These are phyloP conservation scores for Allium sativum DNA, from an alignment of 106 monocot species.

Conservation along the genomic window DNA sequence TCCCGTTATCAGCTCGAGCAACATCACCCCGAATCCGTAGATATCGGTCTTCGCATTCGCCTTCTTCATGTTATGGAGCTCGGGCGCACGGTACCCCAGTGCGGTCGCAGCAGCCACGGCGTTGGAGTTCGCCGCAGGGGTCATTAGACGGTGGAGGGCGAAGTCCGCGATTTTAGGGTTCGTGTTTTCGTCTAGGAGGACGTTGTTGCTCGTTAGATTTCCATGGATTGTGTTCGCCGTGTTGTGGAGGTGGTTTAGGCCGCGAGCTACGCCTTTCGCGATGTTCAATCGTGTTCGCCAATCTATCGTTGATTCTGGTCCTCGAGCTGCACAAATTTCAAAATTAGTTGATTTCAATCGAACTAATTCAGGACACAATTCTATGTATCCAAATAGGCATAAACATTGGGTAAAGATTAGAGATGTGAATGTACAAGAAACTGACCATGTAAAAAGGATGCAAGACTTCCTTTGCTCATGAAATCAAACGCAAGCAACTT, in stretches of 20 bases:
- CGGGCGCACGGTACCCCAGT: conserved; percentile 81
- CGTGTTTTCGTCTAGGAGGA: conserved; percentile 43
- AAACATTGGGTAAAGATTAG: no score
- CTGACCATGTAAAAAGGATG: conserved; percentile 71
- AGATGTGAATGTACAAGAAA: no score
- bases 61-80: conserved; percentile 78
- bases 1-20: conserved; percentile 83
- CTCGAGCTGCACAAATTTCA: conserved; percentile 33
- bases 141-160: conserved; percentile 66
- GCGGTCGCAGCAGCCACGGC: conserved; percentile 47
- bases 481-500: conserved; percentile 86
- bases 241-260: conserved; percentile 52
- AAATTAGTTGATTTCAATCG: not conserved
- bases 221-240: conserved; percentile 57
- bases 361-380: no score
- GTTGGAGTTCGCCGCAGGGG: conserved; percentile 48
- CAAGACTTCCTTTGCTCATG: conserved; percentile 82
- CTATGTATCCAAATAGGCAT: no score
- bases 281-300: conserved; percentile 67
- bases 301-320: conserved; percentile 43
- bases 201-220: conserved; percentile 66
- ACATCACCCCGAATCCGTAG: conserved; percentile 74
- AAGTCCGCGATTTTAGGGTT: conserved; percentile 56
- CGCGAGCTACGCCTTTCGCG: conserved; percentile 43
- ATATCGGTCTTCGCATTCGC: conserved; percentile 65